phyloP scores from a whole-genome alignment of 2,329 filamentous ascomycete genomes.

The Venturia effusa region DNA sequence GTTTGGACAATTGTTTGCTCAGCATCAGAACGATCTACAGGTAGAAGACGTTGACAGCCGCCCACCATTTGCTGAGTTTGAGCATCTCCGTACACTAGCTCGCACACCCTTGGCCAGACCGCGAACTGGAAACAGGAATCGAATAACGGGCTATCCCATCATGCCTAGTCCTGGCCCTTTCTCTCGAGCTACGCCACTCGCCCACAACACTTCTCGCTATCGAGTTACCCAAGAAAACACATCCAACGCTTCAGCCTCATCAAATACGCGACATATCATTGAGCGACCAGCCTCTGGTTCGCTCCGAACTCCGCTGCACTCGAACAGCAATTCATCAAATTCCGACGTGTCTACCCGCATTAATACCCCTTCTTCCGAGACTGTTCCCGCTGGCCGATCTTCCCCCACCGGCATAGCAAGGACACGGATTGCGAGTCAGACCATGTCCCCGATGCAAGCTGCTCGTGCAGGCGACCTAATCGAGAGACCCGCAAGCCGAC shows the following conservation, averaged over 20 bases:
- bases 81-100: constrained; percentile 22
- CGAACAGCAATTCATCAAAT: background rate
- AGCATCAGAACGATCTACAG: constrained; percentile 27
- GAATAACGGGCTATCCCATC: constrained; percentile 13
- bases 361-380: background rate
- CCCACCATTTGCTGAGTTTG: constrained; percentile 22
- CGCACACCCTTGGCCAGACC: constrained; percentile 29
- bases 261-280: background rate
- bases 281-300: constrained; percentile 1
- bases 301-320: background rate
- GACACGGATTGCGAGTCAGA: constrained; percentile 19
- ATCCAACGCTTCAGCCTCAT: constrained; percentile 18
- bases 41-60: constrained; percentile 17
- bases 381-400: background rate
- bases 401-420: background rate
- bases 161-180: constrained; percentile 7
- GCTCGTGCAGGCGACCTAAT: constrained; percentile 20
- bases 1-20: constrained; percentile 31
- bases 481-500: constrained; percentile 11
- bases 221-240: constrained; percentile 22
- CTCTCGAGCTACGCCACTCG: constrained; percentile 13
- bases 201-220: constrained; percentile 18
- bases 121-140: constrained; percentile 27
- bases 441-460: constrained; percentile 20
- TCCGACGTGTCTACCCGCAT: background rate